These are phyloP conservation scores for Tetradesmus obliquus DNA, from an alignment of 139 green algal genomes.

Conservation along the genomic window DNA sequence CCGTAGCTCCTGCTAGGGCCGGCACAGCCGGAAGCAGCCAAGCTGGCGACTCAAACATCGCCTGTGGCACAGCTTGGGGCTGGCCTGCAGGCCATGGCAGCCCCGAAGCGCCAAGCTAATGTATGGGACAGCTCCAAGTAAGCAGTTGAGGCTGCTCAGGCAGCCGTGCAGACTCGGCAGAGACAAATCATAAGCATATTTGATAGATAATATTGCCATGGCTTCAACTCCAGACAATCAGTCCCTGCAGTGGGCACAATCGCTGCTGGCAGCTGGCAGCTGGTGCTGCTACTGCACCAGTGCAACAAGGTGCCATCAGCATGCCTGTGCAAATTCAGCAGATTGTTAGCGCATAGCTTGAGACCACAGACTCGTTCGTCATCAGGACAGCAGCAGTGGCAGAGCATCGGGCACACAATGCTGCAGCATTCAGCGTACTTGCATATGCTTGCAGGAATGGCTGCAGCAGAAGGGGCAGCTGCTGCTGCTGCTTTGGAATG, in stretches of 20 bases:
- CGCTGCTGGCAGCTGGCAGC: not conserved
- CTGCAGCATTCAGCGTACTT: too few species aligned
- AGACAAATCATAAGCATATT: not conserved
- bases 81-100: slow-evolving; percentile 33
- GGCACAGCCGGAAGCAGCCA: not conserved
- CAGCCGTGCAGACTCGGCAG: not conserved
- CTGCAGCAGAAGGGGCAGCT: too few species aligned
- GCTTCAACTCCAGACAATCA: not conserved
- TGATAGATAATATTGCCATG: not conserved
- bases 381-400: not conserved
- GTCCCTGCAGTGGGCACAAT: not conserved
- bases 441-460: not conserved
- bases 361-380: too few species aligned
- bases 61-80: slow-evolving; percentile 11
- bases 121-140: slow-evolving; percentile 47
- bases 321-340: too few species aligned
- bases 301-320: too few species aligned
- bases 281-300: too few species aligned
- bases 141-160: not conserved
- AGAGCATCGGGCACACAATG: not conserved
- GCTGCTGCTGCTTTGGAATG: too few species aligned
- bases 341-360: too few species aligned
- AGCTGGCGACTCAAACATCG: not conserved
- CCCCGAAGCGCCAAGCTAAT: slow-evolving; percentile 33
- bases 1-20: not conserved